phyloP scores from a whole-genome alignment of 805 yeast genomes.

The Candida rishiriensis region DNA sequence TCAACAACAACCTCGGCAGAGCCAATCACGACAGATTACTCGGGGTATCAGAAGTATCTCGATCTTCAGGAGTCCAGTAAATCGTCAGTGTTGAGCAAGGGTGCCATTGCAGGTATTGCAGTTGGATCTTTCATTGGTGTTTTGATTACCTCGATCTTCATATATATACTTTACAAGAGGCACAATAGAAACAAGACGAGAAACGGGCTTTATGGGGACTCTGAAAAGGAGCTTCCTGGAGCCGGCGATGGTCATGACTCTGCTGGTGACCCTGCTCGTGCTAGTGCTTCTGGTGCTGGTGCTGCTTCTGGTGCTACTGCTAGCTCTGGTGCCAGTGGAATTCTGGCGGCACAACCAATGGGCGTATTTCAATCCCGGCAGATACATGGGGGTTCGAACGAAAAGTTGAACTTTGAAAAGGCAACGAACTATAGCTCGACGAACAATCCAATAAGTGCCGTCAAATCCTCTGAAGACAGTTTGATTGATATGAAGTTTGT shows the following conservation, averaged over 20 bases:
- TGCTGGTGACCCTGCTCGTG: too few species aligned
- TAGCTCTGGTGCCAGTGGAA: neutral
- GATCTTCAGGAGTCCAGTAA: neutral
- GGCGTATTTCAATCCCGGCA: neutral
- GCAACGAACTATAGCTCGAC: neutral
- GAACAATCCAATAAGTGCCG: neutral
- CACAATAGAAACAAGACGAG: constrained; percentile 3
- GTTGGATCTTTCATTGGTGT: constrained; percentile 24
- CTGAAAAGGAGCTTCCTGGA: neutral
- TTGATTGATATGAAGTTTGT: neutral
- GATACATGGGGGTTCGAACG: neutral
- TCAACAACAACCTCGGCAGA: constrained; percentile 14
- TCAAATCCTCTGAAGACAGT: neutral
- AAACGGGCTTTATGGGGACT: neutral
- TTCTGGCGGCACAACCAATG: neutral
- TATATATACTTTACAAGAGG: constrained; percentile 11
- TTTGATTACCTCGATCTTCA: constrained; percentile 8
- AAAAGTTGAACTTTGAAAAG: neutral
- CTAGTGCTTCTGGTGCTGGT: neutral
- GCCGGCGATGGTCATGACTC: too few species aligned
- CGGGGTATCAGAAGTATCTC: constrained; percentile 11
- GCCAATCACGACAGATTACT: constrained; percentile 27
- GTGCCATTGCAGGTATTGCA: constrained; percentile 28
- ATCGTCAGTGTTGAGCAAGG: constrained; percentile 7
- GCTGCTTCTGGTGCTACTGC: neutral